Percentiles rank a stretch among this genome's conserved stretches.
These are phyloP conservation scores for Monosporascus sp. DNA, from an alignment of 2,329 filamentous ascomycete species.

Conservation along the genomic window DNA sequence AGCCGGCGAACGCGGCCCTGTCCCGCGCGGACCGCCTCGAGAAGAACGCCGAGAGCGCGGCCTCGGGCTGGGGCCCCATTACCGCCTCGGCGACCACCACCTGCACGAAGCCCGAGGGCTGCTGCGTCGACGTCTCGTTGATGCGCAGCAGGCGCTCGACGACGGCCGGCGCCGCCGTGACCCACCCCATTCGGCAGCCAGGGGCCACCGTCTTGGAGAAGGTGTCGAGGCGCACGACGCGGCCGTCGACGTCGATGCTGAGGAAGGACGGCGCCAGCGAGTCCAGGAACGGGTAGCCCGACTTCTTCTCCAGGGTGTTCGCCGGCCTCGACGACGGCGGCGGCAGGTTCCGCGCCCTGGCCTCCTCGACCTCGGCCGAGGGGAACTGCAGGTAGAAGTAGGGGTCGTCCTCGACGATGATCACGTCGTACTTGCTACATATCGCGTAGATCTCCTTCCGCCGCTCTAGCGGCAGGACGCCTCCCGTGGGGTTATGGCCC, in stretches of 20 bases:
- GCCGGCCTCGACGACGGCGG: constrained; percentile 25
- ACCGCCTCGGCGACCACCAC: constrained; percentile 72
- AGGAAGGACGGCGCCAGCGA: constrained; percentile 79
- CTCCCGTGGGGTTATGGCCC: constrained; percentile 84
- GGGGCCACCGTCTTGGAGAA: constrained; percentile 93
- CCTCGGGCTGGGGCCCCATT: constrained; percentile 60
- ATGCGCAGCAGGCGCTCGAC: constrained; percentile 70
- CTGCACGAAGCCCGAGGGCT: constrained; percentile 87
- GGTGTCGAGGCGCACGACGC: constrained; percentile 84
- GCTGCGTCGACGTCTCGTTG: constrained; percentile 72
- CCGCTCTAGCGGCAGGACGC: constrained; percentile 66
- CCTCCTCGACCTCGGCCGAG: constrained; percentile 52
- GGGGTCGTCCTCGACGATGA: constrained; percentile 91
- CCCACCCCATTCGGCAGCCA: constrained; percentile 84
- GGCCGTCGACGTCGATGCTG: constrained; percentile 74
- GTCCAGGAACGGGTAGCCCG: constrained; percentile 75
- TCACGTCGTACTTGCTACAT: constrained; percentile 77
- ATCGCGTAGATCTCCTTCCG: constrained; percentile 74
- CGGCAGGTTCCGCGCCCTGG: constrained; percentile 39
- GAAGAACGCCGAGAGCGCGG: constrained; percentile 36
- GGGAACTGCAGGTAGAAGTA: constrained; percentile 95
- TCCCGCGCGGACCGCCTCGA: constrained; percentile 42
- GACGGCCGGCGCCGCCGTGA: constrained; percentile 75
- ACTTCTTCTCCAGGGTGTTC: constrained; percentile 30
- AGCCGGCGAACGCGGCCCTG: constrained; percentile 49